Evolutionary conservation across 306 rosid genomes (phyloP).

Genomic region (Mimosa pudica): DNA sequence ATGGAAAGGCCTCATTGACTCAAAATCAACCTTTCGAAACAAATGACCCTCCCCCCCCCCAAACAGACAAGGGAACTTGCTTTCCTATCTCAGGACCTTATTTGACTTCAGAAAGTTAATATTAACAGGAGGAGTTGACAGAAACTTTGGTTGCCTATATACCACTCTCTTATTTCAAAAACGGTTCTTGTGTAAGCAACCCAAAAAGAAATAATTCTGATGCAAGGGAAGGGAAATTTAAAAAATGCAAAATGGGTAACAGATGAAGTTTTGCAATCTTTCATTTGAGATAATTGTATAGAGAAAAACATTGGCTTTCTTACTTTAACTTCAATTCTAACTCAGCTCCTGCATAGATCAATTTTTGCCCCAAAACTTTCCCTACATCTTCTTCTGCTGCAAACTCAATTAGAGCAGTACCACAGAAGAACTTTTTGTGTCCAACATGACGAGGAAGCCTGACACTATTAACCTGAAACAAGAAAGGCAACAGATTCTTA

Average conservation of each 20-base stretch:
- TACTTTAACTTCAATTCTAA: slow-evolving; percentile 78
- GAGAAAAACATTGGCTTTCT: slow-evolving; percentile 33
- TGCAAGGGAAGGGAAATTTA: not conserved
- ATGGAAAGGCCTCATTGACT: slow-evolving; percentile 12
- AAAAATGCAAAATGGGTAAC: not conserved
- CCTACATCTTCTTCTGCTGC: slow-evolving; percentile 70
- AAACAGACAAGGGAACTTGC: not conserved
- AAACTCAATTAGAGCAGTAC: slow-evolving; percentile 81
- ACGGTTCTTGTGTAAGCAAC: not conserved
- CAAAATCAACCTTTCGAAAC: not conserved
- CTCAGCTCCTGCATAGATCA: slow-evolving; percentile 63
- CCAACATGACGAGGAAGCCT: slow-evolving; percentile 88
- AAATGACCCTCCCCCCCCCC: not conserved
- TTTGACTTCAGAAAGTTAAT: not conserved
- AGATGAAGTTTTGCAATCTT: not conserved
- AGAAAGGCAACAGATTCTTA: slow-evolving; percentile 5
- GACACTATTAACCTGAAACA: slow-evolving; percentile 78
- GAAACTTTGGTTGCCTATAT: not conserved
- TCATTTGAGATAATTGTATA: not conserved
- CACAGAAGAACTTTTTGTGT: slow-evolving; percentile 77
- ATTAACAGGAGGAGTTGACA: not conserved
- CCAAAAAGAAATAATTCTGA: too few species aligned
- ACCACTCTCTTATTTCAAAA: slow-evolving; percentile 1
- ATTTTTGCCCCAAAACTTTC: slow-evolving; percentile 46
- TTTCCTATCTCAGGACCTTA: slow-evolving; percentile 14